Evolutionary conservation across 345 rosid species (phyloP).

Genomic region (Raphanus sativus): DNA sequence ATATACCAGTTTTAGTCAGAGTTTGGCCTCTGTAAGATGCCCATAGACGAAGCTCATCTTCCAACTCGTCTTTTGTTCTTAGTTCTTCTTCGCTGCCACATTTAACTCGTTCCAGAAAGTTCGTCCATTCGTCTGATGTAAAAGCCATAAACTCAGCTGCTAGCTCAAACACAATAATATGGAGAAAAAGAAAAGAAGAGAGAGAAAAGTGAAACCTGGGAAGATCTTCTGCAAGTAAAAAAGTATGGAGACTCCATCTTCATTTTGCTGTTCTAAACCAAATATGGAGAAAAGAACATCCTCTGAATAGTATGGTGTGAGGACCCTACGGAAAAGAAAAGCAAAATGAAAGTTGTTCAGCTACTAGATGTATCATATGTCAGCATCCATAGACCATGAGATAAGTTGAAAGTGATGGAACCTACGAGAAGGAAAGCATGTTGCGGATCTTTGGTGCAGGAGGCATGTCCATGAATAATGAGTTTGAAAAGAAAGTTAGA

Average conservation of each 20-base stretch:
- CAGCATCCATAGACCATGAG: not conserved
- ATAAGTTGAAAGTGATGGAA: slow-evolving; percentile 18
- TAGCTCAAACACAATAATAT: not conserved
- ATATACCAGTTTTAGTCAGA: slow-evolving; percentile 71
- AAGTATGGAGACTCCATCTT: slow-evolving; percentile 81
- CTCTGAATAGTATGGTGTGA: slow-evolving; percentile 71
- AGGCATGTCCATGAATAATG: slow-evolving; percentile 74
- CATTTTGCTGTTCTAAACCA: slow-evolving; percentile 59
- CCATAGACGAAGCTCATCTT: slow-evolving; percentile 74
- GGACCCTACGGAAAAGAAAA: slow-evolving; percentile 49
- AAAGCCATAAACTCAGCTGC: slow-evolving; percentile 15
- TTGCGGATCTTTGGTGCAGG: slow-evolving; percentile 58
- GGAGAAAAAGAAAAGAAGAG: not conserved
- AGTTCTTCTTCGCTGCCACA: slow-evolving; percentile 57
- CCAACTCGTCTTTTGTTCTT: slow-evolving; percentile 42
- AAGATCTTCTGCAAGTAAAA: slow-evolving; percentile 79
- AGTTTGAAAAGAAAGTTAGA: slow-evolving; percentile 61
- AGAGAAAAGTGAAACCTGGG: slow-evolving; percentile 56
- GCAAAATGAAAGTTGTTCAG: not conserved
- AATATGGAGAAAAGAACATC: slow-evolving; percentile 65
- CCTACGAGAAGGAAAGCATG: slow-evolving; percentile 66
- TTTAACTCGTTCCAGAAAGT: slow-evolving; percentile 60
- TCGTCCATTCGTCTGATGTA: slow-evolving; percentile 69
- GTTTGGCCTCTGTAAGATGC: slow-evolving; percentile 87
- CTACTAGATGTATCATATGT: not conserved